Evolutionary conservation across 495 filamentous ascomycete species (phyloP), one percentile per base, ranked within the genome.

Genomic region (Elasticomyces elasticus): DNA sequence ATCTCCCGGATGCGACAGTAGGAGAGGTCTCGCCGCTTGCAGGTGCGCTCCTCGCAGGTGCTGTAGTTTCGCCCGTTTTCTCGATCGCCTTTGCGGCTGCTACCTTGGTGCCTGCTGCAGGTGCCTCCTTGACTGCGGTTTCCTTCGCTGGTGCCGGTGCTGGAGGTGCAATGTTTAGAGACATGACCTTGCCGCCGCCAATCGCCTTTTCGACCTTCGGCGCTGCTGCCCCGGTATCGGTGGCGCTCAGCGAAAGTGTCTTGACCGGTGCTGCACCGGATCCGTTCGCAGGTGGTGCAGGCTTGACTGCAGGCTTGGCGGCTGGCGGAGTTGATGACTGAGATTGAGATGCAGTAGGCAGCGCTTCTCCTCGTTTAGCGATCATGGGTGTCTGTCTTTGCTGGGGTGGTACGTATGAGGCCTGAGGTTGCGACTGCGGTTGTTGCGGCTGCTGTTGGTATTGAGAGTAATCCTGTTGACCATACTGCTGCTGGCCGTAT

Each of bases 31-130:
- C 85, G 45, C 86, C 87, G 56, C 79, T 80, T 15, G 72, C 71
- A 12, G 73, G 64, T 22, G 72, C 69, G n/a, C n/a, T n/a, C n/a
- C n/a, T 80, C n/a, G 72, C 71, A 12, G 73, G 64, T 22, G 72
- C 69, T n/a, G 60, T 60, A 5, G 64, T 17, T 67, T 87, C 85
- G 28, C 83, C 76, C 0, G 82, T 78, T 70, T 88, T 89, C 28
- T 91, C 82, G 30, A 94, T 85, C 0, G 86, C 81, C 73, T 92
- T 94, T 48, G 76, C 71, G 22, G 90, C 88, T 10, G 86, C 77
- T 15, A 85, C 81, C 68, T 94, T 94, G 22, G 69, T 31, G 63
- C 80, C 61, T 40, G 75, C 75, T 55, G 76, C 81, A 1, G 79
- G 74, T 33, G 79, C 81, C 13, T 79, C 78, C 55, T 81, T 78